Conservation (phyloP, 1,284 basidiomycete genomes). For the Cryptococcus depauperatus region DNA sequence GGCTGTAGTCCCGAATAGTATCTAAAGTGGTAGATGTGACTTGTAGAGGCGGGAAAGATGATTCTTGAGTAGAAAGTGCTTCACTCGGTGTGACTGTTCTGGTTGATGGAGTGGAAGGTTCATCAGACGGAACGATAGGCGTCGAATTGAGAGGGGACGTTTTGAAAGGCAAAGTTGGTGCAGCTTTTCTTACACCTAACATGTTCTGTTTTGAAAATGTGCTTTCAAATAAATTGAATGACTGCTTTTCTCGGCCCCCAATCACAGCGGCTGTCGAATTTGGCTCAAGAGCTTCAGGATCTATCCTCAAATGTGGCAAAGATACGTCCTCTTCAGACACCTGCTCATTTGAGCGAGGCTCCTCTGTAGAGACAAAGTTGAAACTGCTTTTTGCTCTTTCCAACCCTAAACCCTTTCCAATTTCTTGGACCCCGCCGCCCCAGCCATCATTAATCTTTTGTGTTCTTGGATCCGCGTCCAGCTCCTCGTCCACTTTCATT, state of each 20-base stretch:
- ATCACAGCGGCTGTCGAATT: conserved; percentile 11
- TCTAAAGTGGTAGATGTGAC: conserved; percentile 3
- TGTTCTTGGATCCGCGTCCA: conserved; percentile 17
- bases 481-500: conserved; percentile 36
- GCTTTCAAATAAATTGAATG: conserved; percentile 10
- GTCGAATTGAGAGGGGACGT: conserved; percentile 30
- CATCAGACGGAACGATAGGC: conserved; percentile 15
- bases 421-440: conserved; percentile 24
- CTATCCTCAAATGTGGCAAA: conserved; percentile 3
- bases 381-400: conserved; percentile 6
- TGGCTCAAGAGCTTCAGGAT: conserved; percentile 5
- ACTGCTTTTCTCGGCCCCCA: background rate
- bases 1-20: conserved; percentile 30
- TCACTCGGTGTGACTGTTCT: conserved; percentile 8
- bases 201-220: conserved; percentile 8
- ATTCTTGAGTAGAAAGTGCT: background rate
- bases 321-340: background rate
- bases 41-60: background rate
- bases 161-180: conserved; percentile 20
- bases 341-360: background rate
- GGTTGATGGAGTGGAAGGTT: conserved; percentile 15
- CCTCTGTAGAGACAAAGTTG: too few relatives aligned
- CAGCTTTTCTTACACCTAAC: conserved; percentile 5
- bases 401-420: conserved; percentile 21
- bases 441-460: conserved; percentile 22